phyloP scores from a whole-genome alignment of 371 early-diverging fungal genomes.

The Apophysomyces ossiformis region DNA sequence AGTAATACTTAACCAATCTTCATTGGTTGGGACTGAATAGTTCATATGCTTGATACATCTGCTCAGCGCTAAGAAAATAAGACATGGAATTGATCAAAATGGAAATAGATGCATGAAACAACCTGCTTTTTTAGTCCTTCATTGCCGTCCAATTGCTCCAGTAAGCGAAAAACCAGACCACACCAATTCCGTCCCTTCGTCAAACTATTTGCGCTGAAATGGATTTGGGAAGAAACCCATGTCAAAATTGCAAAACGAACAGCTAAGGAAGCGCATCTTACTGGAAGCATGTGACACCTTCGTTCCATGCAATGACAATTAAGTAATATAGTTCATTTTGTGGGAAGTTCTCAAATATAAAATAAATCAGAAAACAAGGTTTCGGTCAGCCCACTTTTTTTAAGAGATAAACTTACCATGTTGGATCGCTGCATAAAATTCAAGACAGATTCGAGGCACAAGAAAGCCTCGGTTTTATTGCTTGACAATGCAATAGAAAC shows the following conservation, averaged over 20 bases:
- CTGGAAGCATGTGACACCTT: constrained; percentile 23
- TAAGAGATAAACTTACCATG: background rate
- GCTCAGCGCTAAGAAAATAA: too few species aligned
- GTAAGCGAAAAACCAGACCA: constrained; percentile 7
- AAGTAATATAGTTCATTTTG: constrained; percentile 20
- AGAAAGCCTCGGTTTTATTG: constrained; percentile 8
- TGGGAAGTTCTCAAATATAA: constrained; percentile 14
- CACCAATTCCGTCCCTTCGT: constrained; percentile 13
- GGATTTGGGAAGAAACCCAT: background rate
- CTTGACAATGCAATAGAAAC: constrained; percentile 10
- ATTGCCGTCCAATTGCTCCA: constrained; percentile 1
- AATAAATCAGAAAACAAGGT: background rate
- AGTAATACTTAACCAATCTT: background rate
- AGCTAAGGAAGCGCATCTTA: background rate
- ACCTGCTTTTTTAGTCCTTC: background rate
- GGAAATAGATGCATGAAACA: background rate
- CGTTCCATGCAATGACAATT: constrained; percentile 22
- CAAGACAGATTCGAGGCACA: background rate
- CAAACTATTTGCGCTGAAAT: constrained; percentile 12
- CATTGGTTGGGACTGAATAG: background rate
- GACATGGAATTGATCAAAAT: too few species aligned
- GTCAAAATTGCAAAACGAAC: background rate
- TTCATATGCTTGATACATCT: constrained; percentile 3
- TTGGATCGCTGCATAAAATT: constrained; percentile 5
- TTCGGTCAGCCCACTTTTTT: background rate